Conservation (phyloP, 1,284 basidiomycete species). For the Phlebopus sp. region DNA sequence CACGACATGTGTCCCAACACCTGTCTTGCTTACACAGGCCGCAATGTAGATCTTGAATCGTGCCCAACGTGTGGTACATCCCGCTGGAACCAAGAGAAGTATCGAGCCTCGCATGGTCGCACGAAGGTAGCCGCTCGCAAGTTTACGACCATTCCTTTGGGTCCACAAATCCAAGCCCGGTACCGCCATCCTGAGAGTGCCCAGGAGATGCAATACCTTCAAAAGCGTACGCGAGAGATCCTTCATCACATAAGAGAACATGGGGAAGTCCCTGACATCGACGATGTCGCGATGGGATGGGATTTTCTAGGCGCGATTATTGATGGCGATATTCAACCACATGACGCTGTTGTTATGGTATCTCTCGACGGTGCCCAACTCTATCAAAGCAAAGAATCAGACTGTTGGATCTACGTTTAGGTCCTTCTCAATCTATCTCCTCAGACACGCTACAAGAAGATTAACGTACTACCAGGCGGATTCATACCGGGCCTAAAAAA, state of each 20-base stretch:
- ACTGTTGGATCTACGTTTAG: constrained; percentile 9
- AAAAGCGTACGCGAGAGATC: constrained; percentile 6
- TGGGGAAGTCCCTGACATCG: background rate
- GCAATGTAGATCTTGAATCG: constrained; percentile 9
- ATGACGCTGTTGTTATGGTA: constrained; percentile 2
- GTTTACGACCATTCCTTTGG: constrained; percentile 36
- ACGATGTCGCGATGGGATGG: background rate
- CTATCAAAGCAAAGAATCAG: constrained; percentile 3
- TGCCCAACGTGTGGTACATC: constrained; percentile 18
- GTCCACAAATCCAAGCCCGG: constrained; percentile 36
- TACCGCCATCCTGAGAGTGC: constrained; percentile 24
- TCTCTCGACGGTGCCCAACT: constrained; percentile 5
- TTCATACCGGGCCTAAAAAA: constrained; percentile 10
- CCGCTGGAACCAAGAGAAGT: constrained; percentile 16
- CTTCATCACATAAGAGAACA: background rate
- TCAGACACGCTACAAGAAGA: constrained; percentile 6
- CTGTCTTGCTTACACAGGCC: constrained; percentile 12
- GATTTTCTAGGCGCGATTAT: background rate
- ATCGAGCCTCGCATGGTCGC: background rate
- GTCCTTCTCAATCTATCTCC: constrained; percentile 2
- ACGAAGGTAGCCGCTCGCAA: constrained; percentile 16
- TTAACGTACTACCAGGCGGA: background rate
- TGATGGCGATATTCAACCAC: constrained; percentile 1
- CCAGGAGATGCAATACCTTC: constrained; percentile 18
- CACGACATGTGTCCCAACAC: constrained; percentile 13